Percentiles rank a stretch among this genome's conserved stretches.
phyloP scores from a whole-genome alignment of 768 basidiomycete genomes.

The Mycena capillaripes region DNA sequence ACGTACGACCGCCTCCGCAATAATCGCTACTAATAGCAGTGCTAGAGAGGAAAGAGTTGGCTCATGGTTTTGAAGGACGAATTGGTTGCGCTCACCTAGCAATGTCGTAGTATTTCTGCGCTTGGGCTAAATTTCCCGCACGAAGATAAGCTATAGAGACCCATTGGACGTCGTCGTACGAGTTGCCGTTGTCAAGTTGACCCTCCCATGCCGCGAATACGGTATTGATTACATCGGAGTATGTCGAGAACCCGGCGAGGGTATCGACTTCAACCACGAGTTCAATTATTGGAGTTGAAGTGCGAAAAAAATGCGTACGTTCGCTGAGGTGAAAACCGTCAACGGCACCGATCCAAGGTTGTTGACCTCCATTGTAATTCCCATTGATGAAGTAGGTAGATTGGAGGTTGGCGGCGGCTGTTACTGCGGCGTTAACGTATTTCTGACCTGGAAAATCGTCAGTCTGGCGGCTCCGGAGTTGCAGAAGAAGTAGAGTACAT shows the following conservation, averaged over 20 bases:
- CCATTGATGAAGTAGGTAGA: constrained; percentile 32
- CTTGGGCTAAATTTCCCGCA: constrained; percentile 27
- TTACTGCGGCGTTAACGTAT: constrained; percentile 34
- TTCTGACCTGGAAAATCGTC: constrained; percentile 18
- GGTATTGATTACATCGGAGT: constrained; percentile 32
- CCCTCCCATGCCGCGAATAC: constrained; percentile 31
- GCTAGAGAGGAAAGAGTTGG: background rate
- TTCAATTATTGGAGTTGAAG: background rate
- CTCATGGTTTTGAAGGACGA: background rate
- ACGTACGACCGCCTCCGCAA: constrained; percentile 37
- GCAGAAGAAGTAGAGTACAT: background rate
- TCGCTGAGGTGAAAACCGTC: constrained; percentile 32
- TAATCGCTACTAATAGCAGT: constrained; percentile 25
- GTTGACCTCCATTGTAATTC: constrained; percentile 15
- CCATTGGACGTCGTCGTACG: constrained; percentile 37
- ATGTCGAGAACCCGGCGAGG: constrained; percentile 23
- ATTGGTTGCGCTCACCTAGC: background rate
- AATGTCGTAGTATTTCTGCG: constrained; percentile 36
- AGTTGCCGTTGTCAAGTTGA: constrained; percentile 32
- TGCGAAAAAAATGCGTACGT: constrained; percentile 9
- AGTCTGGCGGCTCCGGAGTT: background rate
- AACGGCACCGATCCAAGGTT: constrained; percentile 35
- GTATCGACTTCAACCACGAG: constrained; percentile 18
- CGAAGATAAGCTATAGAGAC: constrained; percentile 35
- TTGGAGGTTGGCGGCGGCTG: constrained; percentile 38